These are phyloP conservation scores for Magnusiomyces fungicola DNA, from an alignment of 1,139 yeast species.

Conservation along the genomic window DNA sequence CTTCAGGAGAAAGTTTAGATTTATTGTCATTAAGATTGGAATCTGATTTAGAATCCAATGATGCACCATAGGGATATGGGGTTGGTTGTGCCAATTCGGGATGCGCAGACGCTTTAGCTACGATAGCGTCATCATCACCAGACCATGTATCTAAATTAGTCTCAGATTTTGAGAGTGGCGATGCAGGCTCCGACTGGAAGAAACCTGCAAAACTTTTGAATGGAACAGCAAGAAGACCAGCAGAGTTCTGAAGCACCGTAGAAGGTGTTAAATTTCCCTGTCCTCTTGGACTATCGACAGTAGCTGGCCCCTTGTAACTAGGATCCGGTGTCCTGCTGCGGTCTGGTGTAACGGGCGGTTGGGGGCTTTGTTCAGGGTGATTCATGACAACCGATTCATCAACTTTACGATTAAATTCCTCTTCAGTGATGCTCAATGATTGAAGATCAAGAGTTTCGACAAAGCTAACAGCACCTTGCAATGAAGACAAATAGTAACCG, in stretches of 20 bases:
- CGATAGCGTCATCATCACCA: neutral
- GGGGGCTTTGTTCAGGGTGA: constrained; percentile 18
- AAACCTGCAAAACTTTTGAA: constrained; percentile 29
- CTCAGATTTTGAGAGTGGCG: constrained; percentile 9
- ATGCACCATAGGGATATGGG: neutral
- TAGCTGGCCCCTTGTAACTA: neutral
- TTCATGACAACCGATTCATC: constrained; percentile 31
- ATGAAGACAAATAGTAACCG: constrained; percentile 78
- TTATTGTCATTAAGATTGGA: neutral
- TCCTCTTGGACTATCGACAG: constrained; percentile 4
- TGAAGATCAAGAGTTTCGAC: constrained; percentile 52
- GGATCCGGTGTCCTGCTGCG: constrained; percentile 16
- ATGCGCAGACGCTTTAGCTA: neutral
- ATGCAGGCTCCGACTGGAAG: constrained; percentile 28
- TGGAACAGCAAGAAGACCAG: constrained; percentile 33
- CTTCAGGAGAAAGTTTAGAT: constrained; percentile 25
- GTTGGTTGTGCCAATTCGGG: neutral
- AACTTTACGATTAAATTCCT: constrained; percentile 46
- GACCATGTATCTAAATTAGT: neutral
- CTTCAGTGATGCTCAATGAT: constrained; percentile 54
- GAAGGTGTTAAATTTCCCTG: constrained; percentile 26
- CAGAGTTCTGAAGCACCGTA: constrained; percentile 32
- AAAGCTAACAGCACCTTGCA: constrained; percentile 78
- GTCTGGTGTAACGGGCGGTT: constrained; percentile 28
- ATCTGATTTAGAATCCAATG: neutral